Conservation (phyloP, 2,329 filamentous ascomycete genomes). For the Fusarium sororula region DNA sequence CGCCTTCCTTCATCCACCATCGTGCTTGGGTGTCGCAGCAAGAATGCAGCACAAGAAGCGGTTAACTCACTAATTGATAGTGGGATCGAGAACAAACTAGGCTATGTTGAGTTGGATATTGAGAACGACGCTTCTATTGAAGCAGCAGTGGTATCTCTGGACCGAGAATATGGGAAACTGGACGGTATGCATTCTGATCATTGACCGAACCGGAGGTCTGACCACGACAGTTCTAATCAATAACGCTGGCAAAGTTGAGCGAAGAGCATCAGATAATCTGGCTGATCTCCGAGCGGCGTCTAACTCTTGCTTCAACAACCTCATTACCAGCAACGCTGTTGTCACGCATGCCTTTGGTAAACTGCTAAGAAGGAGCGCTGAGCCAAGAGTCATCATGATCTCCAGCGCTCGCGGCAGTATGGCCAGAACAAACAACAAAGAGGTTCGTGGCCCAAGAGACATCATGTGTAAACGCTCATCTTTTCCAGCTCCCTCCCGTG, state of each 20-base stretch:
- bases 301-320: conserved; percentile 7
- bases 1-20: not conserved
- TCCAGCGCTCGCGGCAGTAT: conserved; percentile 15
- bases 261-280: not conserved
- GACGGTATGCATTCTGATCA: not conserved
- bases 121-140: conserved; percentile 1
- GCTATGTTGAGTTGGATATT: not conserved
- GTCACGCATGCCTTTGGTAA: not conserved
- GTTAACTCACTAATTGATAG: not conserved
- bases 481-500: not conserved
- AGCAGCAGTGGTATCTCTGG: not conserved
- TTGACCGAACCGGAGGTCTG: rapidly evolving
- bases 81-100: not conserved
- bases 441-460: not conserved
- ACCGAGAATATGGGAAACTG: not conserved
- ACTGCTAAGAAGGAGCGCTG: not conserved
- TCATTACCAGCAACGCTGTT: conserved; percentile 2
- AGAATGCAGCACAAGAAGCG: not conserved
- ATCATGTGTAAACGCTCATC: not conserved
- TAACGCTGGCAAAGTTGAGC: conserved; percentile 1
- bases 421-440: not conserved
- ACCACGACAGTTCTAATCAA: not conserved
- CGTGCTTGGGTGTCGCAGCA: not conserved
- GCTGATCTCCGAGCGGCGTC: not conserved
- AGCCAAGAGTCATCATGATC: conserved; percentile 11